Base-by-base conservation (phyloP, 2,329 filamentous ascomycete genomes). In the Trichoderma koningii region DNA sequence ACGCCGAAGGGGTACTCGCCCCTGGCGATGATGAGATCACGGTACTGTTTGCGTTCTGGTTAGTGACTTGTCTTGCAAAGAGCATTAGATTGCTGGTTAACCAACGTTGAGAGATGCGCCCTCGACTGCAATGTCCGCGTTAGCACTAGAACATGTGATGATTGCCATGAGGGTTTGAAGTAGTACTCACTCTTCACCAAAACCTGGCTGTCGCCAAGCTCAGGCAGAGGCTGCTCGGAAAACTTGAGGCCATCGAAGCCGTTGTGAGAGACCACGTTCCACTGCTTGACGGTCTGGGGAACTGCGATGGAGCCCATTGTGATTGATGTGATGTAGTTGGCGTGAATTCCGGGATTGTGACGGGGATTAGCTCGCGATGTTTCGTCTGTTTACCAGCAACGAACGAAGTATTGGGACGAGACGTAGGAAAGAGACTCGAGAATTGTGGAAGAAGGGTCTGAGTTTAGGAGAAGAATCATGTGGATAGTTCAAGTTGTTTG, bases 181-280 rank as follows among this genome's bases (percentile, higher is more conserved):
- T 17, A n/a, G 7, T 38, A 23, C 50, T 34, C 10, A 52, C 9
- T 45, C 75, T 89, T 89, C 70, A 93, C 86, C 41, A 93, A 81
- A 6, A 92, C 89, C 28, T 93, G 87, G 67, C 85, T 84, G 63
- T 92, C 89, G 53, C 89, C 89, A 1, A 89, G 72, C 68, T 85
- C 76, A 15, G 88, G 87, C 3, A 91, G 72, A 1, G 81, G 81
- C 55, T 83, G 77, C 69, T 86, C 81, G 66, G 82, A 77, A 70
- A 85, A 83, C 70, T 81, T 76, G 45, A 92, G 80, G 48, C 79
- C 80, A 53, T 90, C 85, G 70, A 91, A 89, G 69, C 80, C 82
- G 47, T 21, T 23, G 23, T 55, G 21, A 17, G 21, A 55, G 41
- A 78, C 76, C 50, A 89, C 74, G 38, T 74, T 78, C 87, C 87